Evolutionary conservation across 2,329 filamentous ascomycete species (phyloP).

Genomic region (Penicillium expansum): DNA sequence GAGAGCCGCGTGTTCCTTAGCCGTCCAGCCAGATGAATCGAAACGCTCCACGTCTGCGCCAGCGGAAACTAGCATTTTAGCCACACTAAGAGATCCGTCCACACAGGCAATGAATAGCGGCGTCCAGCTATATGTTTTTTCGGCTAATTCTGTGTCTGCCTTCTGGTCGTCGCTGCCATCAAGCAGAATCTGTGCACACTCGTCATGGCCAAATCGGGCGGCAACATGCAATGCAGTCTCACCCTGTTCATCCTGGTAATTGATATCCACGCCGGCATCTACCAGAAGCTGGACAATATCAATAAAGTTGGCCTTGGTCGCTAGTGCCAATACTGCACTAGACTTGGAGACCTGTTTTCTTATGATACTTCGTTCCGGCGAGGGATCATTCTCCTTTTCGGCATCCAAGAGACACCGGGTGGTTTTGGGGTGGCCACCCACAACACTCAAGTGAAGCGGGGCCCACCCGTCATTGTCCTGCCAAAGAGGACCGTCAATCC

Average conservation of each 20-base stretch:
- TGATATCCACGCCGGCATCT: constrained; percentile 85
- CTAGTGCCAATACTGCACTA: constrained; percentile 81
- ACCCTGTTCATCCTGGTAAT: constrained; percentile 84
- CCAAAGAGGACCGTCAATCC: constrained; percentile 84
- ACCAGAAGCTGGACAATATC: constrained; percentile 84
- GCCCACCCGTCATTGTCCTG: constrained; percentile 90
- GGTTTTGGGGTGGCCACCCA: constrained; percentile 83
- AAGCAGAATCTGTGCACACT: constrained; percentile 75
- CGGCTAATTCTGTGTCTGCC: constrained; percentile 70
- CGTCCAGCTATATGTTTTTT: constrained; percentile 89
- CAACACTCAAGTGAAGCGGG: constrained; percentile 86
- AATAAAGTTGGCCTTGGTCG: constrained; percentile 82
- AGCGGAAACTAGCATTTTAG: constrained; percentile 71
- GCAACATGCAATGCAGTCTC: constrained; percentile 92
- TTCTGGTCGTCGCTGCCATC: constrained; percentile 68
- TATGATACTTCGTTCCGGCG: constrained; percentile 60
- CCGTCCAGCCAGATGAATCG: constrained; percentile 91
- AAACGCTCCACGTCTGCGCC: constrained; percentile 71
- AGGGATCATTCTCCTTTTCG: constrained; percentile 70
- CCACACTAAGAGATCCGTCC: constrained; percentile 75
- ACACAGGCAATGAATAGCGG: constrained; percentile 91
- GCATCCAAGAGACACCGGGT: constrained; percentile 77
- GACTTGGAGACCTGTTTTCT: constrained; percentile 74
- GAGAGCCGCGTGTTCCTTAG: constrained; percentile 86
- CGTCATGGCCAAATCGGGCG: constrained; percentile 78